Evolutionary conservation across 306 rosid species (phyloP), one percentile per base, ranked within the genome.

Genomic region (Cucurbita ficifolia): DNA sequence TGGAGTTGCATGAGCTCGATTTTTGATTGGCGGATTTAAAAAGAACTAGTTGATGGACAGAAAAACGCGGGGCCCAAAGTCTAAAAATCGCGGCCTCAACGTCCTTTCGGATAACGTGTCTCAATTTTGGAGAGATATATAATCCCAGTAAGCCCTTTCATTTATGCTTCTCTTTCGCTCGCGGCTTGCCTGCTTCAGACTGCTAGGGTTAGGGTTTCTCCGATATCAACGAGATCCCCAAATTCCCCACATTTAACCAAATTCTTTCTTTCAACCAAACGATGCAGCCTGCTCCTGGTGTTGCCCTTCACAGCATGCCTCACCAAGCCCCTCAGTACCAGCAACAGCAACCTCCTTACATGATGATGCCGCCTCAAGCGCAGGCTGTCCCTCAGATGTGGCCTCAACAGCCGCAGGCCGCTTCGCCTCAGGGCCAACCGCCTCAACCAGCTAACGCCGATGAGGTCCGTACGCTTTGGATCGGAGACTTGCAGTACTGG

Each of bases 401-500:
- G 97, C 75, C 86, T 40, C 75, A 84, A 1, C 88, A 77, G 73
- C 70, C 86, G 1, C 87, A 78, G 56, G 11, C 56, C 7, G 76
- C 73, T 7, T 95, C 88, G 19, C 77, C 83, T 0, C 84, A 78
- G 39, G 81, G 73, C 10, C 91, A 88, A 61, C 77, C 77, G 4
- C 14, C 46, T 55, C 90, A 80, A 21, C 87, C 94, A 0, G 57
- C 83, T 16, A 84, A 76, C 86, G 81, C 83, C 1, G 97, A 90
- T 7, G 97, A 94, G 86, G 90, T 94, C 56, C 95, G 97, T 38
- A 89, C 99, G 11, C 95, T 90, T 2, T 90, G 97, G 98, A 90
- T 93, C 87, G 98, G 98, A 0, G 98, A 94, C 84, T 77, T 94
- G 84, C 97, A 90, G 82, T 87, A 82, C 81, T 94, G 98, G 98